Evolutionary conservation across 495 filamentous ascomycete genomes (phyloP).

Genomic region (Massariosphaeria phaeospora): DNA sequence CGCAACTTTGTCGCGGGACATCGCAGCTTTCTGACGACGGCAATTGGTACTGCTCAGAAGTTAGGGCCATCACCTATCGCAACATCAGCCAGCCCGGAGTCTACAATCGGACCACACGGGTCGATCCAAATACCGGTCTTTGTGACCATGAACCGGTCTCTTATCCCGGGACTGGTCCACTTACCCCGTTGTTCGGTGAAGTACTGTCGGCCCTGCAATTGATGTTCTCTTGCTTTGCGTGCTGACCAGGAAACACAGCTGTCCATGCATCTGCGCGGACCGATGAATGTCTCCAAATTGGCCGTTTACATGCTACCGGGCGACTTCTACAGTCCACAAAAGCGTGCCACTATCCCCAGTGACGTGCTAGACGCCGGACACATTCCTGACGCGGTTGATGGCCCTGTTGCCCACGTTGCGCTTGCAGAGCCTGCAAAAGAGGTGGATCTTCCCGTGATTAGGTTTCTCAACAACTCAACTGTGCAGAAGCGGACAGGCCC

Average conservation of each 20-base stretch:
- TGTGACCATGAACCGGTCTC: slow-evolving; percentile 45
- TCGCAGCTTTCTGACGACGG: slow-evolving; percentile 32
- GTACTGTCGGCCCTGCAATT: no score
- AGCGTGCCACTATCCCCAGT: neutral
- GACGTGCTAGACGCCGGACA: slow-evolving; percentile 31
- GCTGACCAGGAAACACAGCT: slow-evolving; percentile 50
- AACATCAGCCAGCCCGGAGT: slow-evolving; percentile 53
- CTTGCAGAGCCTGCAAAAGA: no score
- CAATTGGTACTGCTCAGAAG: slow-evolving; percentile 56
- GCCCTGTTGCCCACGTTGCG: neutral
- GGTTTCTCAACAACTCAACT: no score
- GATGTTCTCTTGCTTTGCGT: no score
- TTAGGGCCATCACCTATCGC: slow-evolving; percentile 55
- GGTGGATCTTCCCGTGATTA: no score
- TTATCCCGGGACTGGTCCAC: slow-evolving; percentile 49
- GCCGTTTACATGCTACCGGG: slow-evolving; percentile 54
- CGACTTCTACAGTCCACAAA: neutral
- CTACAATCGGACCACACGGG: slow-evolving; percentile 56
- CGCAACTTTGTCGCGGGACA: slow-evolving; percentile 31
- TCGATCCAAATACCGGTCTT: slow-evolving; percentile 51
- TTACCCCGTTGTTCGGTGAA: slow-evolving; percentile 63
- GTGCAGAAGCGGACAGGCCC: no score
- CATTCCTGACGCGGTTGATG: neutral
- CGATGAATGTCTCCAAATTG: slow-evolving; percentile 55
- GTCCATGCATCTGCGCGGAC: slow-evolving; percentile 66